These are phyloP conservation scores for Beauveria scarabaeidicola DNA, from an alignment of 2,329 filamentous ascomycete species.

Conservation along the genomic window DNA sequence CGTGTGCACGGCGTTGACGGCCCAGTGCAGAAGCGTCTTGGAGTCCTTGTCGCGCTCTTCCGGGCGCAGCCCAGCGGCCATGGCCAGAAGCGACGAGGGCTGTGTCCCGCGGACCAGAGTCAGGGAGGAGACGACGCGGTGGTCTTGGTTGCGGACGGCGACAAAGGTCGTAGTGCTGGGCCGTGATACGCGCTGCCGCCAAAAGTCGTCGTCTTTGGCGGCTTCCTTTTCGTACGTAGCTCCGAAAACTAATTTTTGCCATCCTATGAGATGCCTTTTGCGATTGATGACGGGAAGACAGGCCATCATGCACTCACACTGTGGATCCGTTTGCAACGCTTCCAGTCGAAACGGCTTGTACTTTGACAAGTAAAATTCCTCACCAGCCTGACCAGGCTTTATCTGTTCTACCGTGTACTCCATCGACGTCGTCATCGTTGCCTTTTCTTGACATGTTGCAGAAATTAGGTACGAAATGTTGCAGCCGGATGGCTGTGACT, in stretches of 20 bases:
- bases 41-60: constrained; percentile 6
- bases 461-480: neutral
- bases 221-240: constrained; percentile 1
- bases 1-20: constrained; percentile 9
- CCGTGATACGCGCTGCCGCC: neutral
- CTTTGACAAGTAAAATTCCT: neutral
- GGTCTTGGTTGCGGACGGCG: neutral
- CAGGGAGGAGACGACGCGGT: neutral
- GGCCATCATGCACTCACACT: neutral
- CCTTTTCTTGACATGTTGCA: neutral
- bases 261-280: too few species aligned
- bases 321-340: constrained; percentile 3
- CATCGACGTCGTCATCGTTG: neutral
- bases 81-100: neutral
- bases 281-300: too few species aligned
- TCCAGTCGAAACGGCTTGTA: constrained; percentile 9
- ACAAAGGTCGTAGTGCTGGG: constrained; percentile 1
- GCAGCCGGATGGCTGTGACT: neutral
- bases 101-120: neutral
- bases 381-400: neutral
- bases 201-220: constrained; percentile 6
- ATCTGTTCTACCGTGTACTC: constrained; percentile 4
- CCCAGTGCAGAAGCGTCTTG: neutral
- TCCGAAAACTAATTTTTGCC: neutral
- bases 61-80: neutral